These are phyloP conservation scores for Kokia cookei DNA, from an alignment of 441 rosid species.

Conservation along the genomic window DNA sequence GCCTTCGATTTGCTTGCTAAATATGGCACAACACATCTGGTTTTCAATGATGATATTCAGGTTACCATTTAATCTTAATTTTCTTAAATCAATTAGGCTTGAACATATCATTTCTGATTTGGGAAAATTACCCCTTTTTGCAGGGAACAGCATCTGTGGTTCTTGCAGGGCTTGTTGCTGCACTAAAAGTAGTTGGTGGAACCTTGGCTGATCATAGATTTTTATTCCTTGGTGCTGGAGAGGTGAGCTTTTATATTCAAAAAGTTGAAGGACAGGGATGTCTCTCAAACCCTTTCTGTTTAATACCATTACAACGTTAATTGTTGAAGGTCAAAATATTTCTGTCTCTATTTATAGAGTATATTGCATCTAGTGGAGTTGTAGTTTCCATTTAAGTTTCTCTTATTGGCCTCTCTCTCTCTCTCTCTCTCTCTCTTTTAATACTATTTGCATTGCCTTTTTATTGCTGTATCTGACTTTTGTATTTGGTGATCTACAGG, in stretches of 20 bases:
- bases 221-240: constrained; percentile 88
- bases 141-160: constrained; percentile 92
- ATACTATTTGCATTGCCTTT: background rate
- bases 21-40: constrained; percentile 72
- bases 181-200: constrained; percentile 62
- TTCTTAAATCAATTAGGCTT: background rate
- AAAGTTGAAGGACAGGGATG: background rate
- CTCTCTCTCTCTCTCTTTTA: background rate
- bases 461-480: background rate
- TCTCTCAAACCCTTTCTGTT: background rate
- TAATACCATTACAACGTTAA: background rate
- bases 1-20: constrained; percentile 67
- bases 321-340: background rate
- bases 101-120: background rate
- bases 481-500: constrained; percentile 39
- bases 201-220: constrained; percentile 62
- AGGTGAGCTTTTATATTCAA: constrained; percentile 32
- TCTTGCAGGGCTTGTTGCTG: constrained; percentile 65
- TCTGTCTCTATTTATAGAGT: background rate
- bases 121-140: constrained; percentile 1
- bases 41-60: constrained; percentile 91
- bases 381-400: background rate
- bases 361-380: background rate
- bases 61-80: constrained; percentile 20
- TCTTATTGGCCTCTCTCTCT: background rate